phyloP scores from a whole-genome alignment of 257 asterid genomes.

The Nicotiana sylvestris region DNA sequence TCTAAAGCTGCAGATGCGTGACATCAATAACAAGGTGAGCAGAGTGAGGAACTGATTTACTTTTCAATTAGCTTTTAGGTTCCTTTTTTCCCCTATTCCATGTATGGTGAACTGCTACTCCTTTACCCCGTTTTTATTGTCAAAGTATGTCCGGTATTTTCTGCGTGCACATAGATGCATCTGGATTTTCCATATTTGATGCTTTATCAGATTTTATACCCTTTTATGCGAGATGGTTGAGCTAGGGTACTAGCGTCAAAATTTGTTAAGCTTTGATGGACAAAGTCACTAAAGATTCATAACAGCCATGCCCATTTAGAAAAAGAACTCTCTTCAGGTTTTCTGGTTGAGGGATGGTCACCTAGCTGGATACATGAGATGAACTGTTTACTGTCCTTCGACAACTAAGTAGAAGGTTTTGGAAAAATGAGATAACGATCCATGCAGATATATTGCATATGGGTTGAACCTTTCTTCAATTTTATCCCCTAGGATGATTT shows the following conservation, averaged over 20 bases:
- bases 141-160: neutral
- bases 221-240: neutral
- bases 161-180: neutral
- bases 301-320: neutral
- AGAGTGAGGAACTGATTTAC: neutral
- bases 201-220: neutral
- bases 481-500: too few relatives aligned
- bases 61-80: neutral
- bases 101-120: neutral
- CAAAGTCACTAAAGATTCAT: neutral
- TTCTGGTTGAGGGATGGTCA: too few relatives aligned
- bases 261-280: neutral
- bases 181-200: neutral
- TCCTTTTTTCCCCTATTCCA: neutral
- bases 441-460: too few relatives aligned
- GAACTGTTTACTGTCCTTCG: too few relatives aligned
- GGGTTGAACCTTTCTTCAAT: too few relatives aligned
- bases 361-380: too few relatives aligned
- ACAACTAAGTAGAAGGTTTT: too few relatives aligned
- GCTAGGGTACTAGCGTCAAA: neutral
- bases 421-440: too few relatives aligned
- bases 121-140: neutral
- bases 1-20: constrained; percentile 58
- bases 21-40: constrained; percentile 64
- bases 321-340: neutral